These are phyloP conservation scores for Pythium brassicae DNA, from an alignment of 352 stramenopile genomes.

Conservation along the genomic window DNA sequence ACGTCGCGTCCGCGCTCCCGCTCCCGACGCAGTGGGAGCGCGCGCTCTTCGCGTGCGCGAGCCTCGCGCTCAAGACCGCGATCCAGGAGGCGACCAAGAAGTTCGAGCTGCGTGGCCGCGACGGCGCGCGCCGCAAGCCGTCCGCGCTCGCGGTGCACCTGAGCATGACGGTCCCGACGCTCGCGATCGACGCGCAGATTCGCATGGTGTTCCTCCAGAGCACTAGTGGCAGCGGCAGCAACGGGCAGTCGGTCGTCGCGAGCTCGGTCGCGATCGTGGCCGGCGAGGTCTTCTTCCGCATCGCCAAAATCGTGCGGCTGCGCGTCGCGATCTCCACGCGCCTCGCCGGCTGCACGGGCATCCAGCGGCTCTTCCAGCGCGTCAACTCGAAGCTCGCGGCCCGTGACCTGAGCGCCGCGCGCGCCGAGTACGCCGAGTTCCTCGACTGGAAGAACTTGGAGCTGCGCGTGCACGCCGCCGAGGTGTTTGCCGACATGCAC, in stretches of 20 bases:
- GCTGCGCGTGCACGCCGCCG: slow-evolving; percentile 30
- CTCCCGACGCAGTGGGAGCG: slow-evolving; percentile 21
- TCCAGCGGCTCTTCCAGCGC: slow-evolving; percentile 25
- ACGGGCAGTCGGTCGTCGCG: slow-evolving; percentile 8
- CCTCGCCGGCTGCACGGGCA: slow-evolving; percentile 19
- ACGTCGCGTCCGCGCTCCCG: slow-evolving; percentile 14
- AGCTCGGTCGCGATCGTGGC: slow-evolving; percentile 24
- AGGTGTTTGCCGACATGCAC: slow-evolving; percentile 49
- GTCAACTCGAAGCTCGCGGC: slow-evolving; percentile 28
- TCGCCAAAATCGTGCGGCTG: slow-evolving; percentile 28
- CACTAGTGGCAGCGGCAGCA: neutral
- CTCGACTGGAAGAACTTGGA: slow-evolving; percentile 35
- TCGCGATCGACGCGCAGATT: slow-evolving; percentile 28
- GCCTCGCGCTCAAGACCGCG: slow-evolving; percentile 24
- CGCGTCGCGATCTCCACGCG: slow-evolving; percentile 18
- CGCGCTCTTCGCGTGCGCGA: slow-evolving; percentile 20
- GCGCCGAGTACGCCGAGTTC: slow-evolving; percentile 28
- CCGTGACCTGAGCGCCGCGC: slow-evolving; percentile 16
- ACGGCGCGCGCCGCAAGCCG: slow-evolving; percentile 7
- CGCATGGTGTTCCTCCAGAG: slow-evolving; percentile 33
- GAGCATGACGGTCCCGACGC: slow-evolving; percentile 25
- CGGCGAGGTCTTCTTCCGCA: slow-evolving; percentile 29
- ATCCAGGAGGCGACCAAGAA: slow-evolving; percentile 27
- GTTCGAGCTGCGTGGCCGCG: slow-evolving; percentile 11
- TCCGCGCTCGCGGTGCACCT: slow-evolving; percentile 21